These are phyloP conservation scores for Cercospora nicotianae DNA, from an alignment of 2,329 filamentous ascomycete species.

Conservation along the genomic window DNA sequence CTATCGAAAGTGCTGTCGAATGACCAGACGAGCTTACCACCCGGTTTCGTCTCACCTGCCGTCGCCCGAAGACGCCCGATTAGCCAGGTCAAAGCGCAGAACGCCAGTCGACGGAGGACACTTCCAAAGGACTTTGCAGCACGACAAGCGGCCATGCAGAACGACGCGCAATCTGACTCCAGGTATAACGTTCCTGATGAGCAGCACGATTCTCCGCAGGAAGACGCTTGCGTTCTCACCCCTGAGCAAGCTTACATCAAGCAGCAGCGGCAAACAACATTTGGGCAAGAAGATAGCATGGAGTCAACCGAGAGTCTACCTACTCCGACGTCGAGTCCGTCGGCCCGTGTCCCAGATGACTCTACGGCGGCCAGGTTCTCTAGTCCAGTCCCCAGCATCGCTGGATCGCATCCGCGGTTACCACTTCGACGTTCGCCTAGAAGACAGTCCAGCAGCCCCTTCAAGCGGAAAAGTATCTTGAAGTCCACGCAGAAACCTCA, in stretches of 20 bases:
- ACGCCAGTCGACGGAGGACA: constrained; percentile 30
- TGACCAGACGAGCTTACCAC: constrained; percentile 24
- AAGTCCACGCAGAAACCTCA: constrained; percentile 24
- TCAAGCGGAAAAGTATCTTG: constrained; percentile 27
- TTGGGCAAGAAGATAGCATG: neutral
- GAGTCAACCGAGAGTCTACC: neutral
- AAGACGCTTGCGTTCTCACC: neutral
- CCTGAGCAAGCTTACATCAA: constrained; percentile 9
- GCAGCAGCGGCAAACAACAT: constrained; percentile 3
- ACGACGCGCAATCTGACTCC: neutral
- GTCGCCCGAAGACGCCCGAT: constrained; percentile 27
- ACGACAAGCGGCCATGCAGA: neutral
- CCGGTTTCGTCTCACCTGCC: constrained; percentile 38
- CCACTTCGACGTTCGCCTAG: constrained; percentile 32
- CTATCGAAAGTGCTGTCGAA: neutral
- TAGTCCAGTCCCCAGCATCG: constrained; percentile 26
- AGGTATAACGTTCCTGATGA: neutral
- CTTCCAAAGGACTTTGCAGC: constrained; percentile 34
- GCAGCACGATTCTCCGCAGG: neutral
- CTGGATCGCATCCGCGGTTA: constrained; percentile 24
- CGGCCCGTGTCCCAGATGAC: neutral
- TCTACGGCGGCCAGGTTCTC: constrained; percentile 17
- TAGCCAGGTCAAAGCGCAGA: constrained; percentile 23
- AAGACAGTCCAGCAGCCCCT: constrained; percentile 33
- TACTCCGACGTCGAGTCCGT: neutral